These are phyloP conservation scores for Brasilioporus rufonigricans DNA, from an alignment of 768 basidiomycete species.

Conservation along the genomic window DNA sequence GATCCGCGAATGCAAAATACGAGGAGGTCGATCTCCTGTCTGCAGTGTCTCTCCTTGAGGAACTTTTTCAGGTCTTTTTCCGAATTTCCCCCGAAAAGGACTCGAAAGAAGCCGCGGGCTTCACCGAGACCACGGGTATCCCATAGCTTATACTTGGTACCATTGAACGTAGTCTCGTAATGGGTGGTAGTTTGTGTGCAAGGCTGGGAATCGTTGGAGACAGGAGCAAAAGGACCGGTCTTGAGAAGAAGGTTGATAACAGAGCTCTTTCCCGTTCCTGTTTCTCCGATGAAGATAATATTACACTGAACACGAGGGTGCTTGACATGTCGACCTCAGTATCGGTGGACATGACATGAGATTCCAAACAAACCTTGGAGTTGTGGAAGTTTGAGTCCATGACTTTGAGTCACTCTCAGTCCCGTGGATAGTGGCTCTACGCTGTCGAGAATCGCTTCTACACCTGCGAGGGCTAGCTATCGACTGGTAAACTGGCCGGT, in stretches of 20 bases:
- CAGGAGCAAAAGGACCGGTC: background rate
- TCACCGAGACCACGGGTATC: constrained; percentile 41
- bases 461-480: background rate
- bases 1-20: constrained; percentile 38
- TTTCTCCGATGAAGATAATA: constrained; percentile 25
- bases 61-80: constrained; percentile 19
- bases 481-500: background rate
- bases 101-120: constrained; percentile 13
- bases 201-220: constrained; percentile 9
- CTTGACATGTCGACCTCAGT: background rate
- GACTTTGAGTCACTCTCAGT: background rate
- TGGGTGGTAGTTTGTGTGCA: constrained; percentile 14
- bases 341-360: background rate
- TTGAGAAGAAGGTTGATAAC: constrained; percentile 24
- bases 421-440: background rate
- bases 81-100: constrained; percentile 9
- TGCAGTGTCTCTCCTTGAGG: constrained; percentile 18
- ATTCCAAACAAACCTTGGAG: constrained; percentile 11
- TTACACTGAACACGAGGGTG: constrained; percentile 4
- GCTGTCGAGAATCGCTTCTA: background rate
- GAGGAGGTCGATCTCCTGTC: constrained; percentile 37
- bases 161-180: constrained; percentile 7
- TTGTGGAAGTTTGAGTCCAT: background rate
- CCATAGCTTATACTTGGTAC: constrained; percentile 21
- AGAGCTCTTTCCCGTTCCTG: constrained; percentile 28